Conservation (phyloP, 1,284 basidiomycete species). For the Meira miltonrushii region DNA sequence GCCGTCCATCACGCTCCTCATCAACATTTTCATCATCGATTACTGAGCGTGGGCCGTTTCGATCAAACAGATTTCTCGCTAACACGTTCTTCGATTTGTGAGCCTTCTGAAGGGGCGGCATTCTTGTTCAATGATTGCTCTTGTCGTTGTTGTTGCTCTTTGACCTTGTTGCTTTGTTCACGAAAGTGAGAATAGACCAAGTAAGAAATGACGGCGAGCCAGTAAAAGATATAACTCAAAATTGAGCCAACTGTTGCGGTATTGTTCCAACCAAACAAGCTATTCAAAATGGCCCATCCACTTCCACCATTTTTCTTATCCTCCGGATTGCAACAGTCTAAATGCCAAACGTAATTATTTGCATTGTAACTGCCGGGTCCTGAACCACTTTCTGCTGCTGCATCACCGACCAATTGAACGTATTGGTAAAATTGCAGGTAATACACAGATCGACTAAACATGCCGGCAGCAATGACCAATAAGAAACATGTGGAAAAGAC, state of each 20-base stretch:
- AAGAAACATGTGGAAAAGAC: slow-evolving; percentile 42
- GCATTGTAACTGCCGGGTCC: slow-evolving; percentile 43
- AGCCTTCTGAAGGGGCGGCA: too few relatives aligned
- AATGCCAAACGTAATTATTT: slow-evolving; percentile 50
- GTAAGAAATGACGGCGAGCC: slow-evolving; percentile 33
- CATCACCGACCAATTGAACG: slow-evolving; percentile 37
- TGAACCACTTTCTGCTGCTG: slow-evolving; percentile 36
- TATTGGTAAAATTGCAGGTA: slow-evolving; percentile 46
- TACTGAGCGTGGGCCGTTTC: too few relatives aligned
- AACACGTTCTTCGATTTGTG: too few relatives aligned
- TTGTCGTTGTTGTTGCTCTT: too few relatives aligned
- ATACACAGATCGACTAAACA: slow-evolving; percentile 40
- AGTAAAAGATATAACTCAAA: slow-evolving; percentile 42
- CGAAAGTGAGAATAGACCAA: slow-evolving; percentile 21
- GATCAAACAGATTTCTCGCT: too few relatives aligned
- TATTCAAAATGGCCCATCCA: slow-evolving; percentile 47
- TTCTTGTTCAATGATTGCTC: too few relatives aligned
- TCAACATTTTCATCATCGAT: too few relatives aligned
- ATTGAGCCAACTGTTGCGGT: slow-evolving; percentile 39
- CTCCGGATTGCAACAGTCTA: slow-evolving; percentile 77
- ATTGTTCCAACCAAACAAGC: slow-evolving; percentile 48
- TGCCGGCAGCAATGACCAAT: slow-evolving; percentile 46
- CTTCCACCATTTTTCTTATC: slow-evolving; percentile 33
- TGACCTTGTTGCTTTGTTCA: background rate
- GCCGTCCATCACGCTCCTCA: too few relatives aligned